These are phyloP conservation scores for Datisca glomerata DNA, from an alignment of 306 rosid genomes.

Conservation along the genomic window DNA sequence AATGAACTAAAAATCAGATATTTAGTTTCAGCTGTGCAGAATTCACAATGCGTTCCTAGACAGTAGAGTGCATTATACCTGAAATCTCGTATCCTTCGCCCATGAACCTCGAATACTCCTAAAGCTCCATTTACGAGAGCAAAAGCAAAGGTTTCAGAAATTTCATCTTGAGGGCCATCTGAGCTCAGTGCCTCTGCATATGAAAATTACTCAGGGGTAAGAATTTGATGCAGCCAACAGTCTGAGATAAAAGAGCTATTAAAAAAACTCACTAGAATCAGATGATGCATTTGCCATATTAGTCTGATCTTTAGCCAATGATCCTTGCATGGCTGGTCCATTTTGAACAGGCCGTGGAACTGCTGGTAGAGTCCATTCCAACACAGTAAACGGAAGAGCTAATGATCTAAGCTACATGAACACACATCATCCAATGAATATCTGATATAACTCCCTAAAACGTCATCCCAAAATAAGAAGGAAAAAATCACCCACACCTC, in stretches of 20 bases:
- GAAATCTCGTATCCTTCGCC: conserved; percentile 92
- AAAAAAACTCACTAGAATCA: conserved; percentile 59
- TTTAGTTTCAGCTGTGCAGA: too few species aligned
- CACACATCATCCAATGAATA: conserved; percentile 46
- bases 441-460: too few species aligned
- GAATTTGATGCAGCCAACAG: conserved; percentile 12
- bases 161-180: conserved; percentile 72
- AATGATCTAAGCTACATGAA: conserved; percentile 98
- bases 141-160: conserved; percentile 93
- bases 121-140: conserved; percentile 93
- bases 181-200: conserved; percentile 48
- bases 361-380: conserved; percentile 99
- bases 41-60: conserved; percentile 6
- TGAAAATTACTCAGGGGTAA: conserved; percentile 17
- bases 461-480: too few species aligned
- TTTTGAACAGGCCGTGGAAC: conserved; percentile 57
- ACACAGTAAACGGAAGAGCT: conserved; percentile 98
- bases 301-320: conserved; percentile 33
- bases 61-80: conserved; percentile 38
- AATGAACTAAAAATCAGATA: not conserved
- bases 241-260: conserved; percentile 7
- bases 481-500: too few species aligned
- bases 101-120: conserved; percentile 96
- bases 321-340: conserved; percentile 23
- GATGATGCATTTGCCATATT: conserved; percentile 29